Base-by-base conservation (phyloP, 495 filamentous ascomycete species). In the Penicillium taxi region DNA sequence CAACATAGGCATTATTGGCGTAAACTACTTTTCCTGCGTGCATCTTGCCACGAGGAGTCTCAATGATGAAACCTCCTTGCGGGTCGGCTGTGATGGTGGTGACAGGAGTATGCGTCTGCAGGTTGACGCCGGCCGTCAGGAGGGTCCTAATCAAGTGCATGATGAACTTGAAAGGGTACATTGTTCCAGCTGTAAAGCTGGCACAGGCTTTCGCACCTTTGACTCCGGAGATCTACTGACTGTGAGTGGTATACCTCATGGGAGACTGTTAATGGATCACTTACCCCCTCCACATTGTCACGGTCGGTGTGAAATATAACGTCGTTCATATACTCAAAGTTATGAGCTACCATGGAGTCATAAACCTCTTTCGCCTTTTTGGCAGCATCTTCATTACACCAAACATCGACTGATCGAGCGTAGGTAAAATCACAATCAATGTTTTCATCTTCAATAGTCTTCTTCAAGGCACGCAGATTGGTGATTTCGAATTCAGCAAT, bases 1-100 rank as follows among this genome's bases (percentile, higher is more conserved):
- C 72, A 2, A 80, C 77, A 47, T 85, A 86, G 15, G 77, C 83
- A 39, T 88, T 88, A 20, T 80, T 86, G 17, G 82, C 83, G 31
- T 84, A 52, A 6, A 86, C 63, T 2, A 86, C 64, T 28, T 67
- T 71, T 16, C 42, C 42, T 0, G 81, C 66, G 6, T 25, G 49
- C n/a, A 84, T 72, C 4, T 26, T 53, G 11, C 78, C 79, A 16
- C 75, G 61, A 9, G 54, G 37, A 2, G 81, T 84, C 17, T 70
- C 30, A 0, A 84, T 53, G 8, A 41, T 57, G 64, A 69, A 83
- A 1, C 48, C 59, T 16, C 43, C 41, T 19, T 47, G 39, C 5
- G 53, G 28, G 30, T 50, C 47, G 9, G 49, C 45, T 1, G 19
- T 45, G 6, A 80, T 47, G 5, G 54, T 53, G 8, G 59, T 50